Base-by-base conservation (phyloP, 2,329 filamentous ascomycete species). In the Fusarium chuoi region DNA sequence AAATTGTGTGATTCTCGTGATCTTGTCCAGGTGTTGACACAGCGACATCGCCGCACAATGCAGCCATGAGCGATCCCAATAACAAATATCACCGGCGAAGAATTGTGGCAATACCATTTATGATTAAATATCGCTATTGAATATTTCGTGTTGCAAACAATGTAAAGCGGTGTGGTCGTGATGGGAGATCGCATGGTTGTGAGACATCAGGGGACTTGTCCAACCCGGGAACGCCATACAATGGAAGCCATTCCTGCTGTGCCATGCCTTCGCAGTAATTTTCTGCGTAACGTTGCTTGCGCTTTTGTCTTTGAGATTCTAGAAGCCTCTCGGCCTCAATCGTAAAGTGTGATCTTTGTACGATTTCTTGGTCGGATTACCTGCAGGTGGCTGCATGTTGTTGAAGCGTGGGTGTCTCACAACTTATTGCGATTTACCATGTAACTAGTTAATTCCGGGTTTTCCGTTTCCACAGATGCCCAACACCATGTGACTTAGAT, bases 191-290 rank as follows among this genome's bases (percentile, higher is more conserved):
- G 49, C 62, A 42, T 74, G 71, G 58, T 26, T 41, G 42, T 74
- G 39, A 74, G 58, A 74, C 71, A 74, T 20, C 46, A 45, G 74
- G 71, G 71, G 71, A 68, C 64, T 68, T 42, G 58, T 61, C 54
- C 42, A 61, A 68, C 48, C 30, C 62, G 46, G 68, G 72, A 59
- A 66, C 54, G 49, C 28, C 57, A 62, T 59, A 63, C 52, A 48
- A 41, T 39, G 52, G 33, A 36, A 57, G 48, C 46, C 45, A 51
- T 61, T 11, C 41, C 52, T 71, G 44, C 20, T 33, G 52, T 55
- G 45, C 39, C 18, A 65, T 65, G 62, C 39, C 46, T 65, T 68
- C 9, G 36, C 41, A n/a, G 33, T 24, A 11, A 36, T 36, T 36
- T 22, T 42, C 24, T 14, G n/a, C n/a, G 46, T 18, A 15, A 46